Percentiles rank a stretch among this genome's conserved stretches.
Evolutionary conservation across 805 yeast species (phyloP).

Genomic region (Kuraishia molischiana): DNA sequence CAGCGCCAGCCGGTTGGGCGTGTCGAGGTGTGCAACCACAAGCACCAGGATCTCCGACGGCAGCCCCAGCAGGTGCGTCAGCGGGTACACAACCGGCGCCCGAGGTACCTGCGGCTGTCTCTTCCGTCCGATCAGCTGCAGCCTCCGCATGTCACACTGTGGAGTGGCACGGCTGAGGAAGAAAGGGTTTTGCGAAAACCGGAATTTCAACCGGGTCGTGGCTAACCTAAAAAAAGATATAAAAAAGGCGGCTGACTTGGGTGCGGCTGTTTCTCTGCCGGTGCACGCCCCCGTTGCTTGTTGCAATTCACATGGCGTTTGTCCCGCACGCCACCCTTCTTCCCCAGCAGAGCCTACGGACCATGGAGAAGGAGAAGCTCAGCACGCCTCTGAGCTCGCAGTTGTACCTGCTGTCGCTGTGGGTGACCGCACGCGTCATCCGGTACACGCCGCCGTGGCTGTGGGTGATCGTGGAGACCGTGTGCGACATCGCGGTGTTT

Average conservation of each 20-base stretch:
- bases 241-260: no score
- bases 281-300: no score
- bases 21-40: conserved; percentile 16
- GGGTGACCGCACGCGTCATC: not conserved
- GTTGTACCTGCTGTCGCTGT: conserved; percentile 1
- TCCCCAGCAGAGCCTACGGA: no score
- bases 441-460: conserved; percentile 3
- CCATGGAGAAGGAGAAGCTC: no score
- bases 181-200: no score
- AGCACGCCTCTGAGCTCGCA: not conserved
- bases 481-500: conserved; percentile 33
- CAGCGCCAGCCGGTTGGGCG: conserved; percentile 9
- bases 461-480: conserved; percentile 21
- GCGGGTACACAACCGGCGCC: conserved; percentile 2
- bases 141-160: conserved; percentile 27
- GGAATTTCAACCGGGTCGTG: no score
- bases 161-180: no score
- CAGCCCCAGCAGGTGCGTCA: conserved; percentile 10
- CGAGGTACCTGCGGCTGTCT: conserved; percentile 10
- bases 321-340: no score
- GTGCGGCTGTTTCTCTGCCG: no score
- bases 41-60: conserved; percentile 13
- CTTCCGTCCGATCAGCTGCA: conserved; percentile 32
- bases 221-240: no score
- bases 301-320: no score